A percentile compares a stretch with the other conserved stretches of the same genome.
phyloP scores from a whole-genome alignment of 2,329 filamentous ascomycete species.

The Aspergillus sp. region DNA sequence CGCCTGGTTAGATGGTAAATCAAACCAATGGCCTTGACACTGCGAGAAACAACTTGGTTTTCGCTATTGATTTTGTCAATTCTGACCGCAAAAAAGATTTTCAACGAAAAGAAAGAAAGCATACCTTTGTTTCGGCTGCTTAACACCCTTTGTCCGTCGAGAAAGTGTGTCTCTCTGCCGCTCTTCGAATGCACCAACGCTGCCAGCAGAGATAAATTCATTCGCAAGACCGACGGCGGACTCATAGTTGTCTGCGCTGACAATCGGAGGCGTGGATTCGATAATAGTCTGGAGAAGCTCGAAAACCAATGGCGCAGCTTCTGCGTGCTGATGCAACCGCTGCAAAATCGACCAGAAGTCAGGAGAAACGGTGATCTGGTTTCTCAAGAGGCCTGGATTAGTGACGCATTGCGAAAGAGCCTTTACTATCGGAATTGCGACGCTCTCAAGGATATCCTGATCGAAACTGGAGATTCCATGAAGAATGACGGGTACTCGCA shows the following conservation, averaged over 20 bases:
- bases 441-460: constrained; percentile 67
- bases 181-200: constrained; percentile 62
- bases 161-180: constrained; percentile 56
- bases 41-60: constrained; percentile 67
- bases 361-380: constrained; percentile 90
- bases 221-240: constrained; percentile 76
- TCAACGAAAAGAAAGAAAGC: constrained; percentile 12
- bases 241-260: constrained; percentile 94
- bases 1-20: constrained; percentile 75
- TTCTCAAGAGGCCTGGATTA: constrained; percentile 68
- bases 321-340: constrained; percentile 60
- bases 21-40: constrained; percentile 71
- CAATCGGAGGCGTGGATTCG: constrained; percentile 64
- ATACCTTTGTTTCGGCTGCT: constrained; percentile 51
- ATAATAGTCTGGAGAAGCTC: constrained; percentile 76
- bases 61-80: constrained; percentile 43
- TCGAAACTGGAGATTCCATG: constrained; percentile 87
- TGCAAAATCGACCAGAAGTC: constrained; percentile 94
- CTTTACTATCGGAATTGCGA: constrained; percentile 67
- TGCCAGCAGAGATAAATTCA: constrained; percentile 79
- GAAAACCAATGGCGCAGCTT: constrained; percentile 73
- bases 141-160: constrained; percentile 48
- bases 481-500: constrained; percentile 83
- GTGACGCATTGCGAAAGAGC: constrained; percentile 76
- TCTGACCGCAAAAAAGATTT: constrained; percentile 1